phyloP scores from a whole-genome alignment of 495 filamentous ascomycete species.

The Collariella sp. region DNA sequence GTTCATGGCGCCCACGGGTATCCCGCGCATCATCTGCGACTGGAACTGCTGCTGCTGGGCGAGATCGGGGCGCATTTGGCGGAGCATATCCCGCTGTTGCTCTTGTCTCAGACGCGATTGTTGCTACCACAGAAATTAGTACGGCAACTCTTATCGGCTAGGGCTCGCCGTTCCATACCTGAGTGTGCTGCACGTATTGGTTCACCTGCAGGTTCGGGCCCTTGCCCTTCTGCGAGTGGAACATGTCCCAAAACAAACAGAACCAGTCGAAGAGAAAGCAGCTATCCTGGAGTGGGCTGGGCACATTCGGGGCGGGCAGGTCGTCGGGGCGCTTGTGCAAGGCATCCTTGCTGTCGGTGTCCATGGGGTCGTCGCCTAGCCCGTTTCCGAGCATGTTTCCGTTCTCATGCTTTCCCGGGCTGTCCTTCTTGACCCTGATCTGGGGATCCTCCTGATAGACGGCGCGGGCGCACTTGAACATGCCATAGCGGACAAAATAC shows the following conservation, averaged over 20 bases:
- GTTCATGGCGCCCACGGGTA: constrained; percentile 31
- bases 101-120: constrained; percentile 59
- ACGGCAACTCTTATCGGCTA: too few relatives aligned
- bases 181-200: constrained; percentile 70
- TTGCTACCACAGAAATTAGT: constrained; percentile 37
- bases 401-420: constrained; percentile 55
- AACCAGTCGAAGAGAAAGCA: constrained; percentile 94
- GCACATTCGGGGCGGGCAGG: constrained; percentile 64
- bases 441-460: constrained; percentile 55
- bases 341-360: constrained; percentile 71
- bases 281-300: constrained; percentile 54
- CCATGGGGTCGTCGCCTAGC: constrained; percentile 70
- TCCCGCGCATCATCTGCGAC: constrained; percentile 43
- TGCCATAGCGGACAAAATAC: constrained; percentile 76
- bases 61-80: constrained; percentile 52
- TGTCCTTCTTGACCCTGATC: constrained; percentile 47
- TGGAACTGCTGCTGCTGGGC: constrained; percentile 37
- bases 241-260: constrained; percentile 93
- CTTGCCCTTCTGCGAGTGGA: constrained; percentile 62
- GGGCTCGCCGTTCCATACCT: constrained; percentile 42
- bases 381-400: constrained; percentile 56
- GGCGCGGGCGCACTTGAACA: constrained; percentile 70
- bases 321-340: constrained; percentile 65
- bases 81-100: constrained; percentile 60
- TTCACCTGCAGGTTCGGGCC: constrained; percentile 44